Evolutionary conservation across 2,329 filamentous ascomycete species (phyloP).

Genomic region (Thelonectria discophora): DNA sequence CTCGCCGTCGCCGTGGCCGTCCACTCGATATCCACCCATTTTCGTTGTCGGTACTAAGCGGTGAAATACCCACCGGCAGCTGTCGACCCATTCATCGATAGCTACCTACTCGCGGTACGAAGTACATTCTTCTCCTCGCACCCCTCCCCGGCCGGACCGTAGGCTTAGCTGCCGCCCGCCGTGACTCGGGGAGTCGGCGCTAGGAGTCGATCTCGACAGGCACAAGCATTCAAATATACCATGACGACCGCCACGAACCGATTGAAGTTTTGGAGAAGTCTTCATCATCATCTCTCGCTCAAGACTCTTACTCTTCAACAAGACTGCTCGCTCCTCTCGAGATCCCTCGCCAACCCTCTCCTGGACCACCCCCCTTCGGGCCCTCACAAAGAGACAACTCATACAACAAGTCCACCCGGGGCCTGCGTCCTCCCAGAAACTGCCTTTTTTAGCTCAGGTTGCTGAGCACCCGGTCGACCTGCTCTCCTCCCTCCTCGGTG

Average conservation of each 20-base stretch:
- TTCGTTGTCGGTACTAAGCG: constrained; percentile 39
- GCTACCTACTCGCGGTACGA: too few relatives aligned
- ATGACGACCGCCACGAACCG: constrained; percentile 32
- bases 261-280: neutral
- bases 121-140: constrained; percentile 30
- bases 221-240: constrained; percentile 39
- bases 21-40: constrained; percentile 37
- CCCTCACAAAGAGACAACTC: neutral
- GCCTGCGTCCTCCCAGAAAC: constrained; percentile 8
- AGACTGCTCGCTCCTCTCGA: constrained; percentile 13
- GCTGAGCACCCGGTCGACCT: constrained; percentile 12
- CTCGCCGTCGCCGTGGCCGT: constrained; percentile 38
- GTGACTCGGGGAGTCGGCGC: constrained; percentile 32
- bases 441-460: constrained; percentile 8
- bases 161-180: constrained; percentile 41
- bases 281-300: neutral
- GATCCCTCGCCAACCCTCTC: constrained; percentile 8
- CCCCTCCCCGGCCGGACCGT: constrained; percentile 37
- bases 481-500: constrained; percentile 7
- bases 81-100: constrained; percentile 39
- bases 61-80: constrained; percentile 34
- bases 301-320: constrained; percentile 17
- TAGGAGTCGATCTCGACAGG: constrained; percentile 40
- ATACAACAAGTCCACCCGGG: neutral
- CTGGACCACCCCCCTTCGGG: neutral